Evolutionary conservation across 805 yeast genomes (phyloP).

Genomic region (Ogataea methanolica): DNA sequence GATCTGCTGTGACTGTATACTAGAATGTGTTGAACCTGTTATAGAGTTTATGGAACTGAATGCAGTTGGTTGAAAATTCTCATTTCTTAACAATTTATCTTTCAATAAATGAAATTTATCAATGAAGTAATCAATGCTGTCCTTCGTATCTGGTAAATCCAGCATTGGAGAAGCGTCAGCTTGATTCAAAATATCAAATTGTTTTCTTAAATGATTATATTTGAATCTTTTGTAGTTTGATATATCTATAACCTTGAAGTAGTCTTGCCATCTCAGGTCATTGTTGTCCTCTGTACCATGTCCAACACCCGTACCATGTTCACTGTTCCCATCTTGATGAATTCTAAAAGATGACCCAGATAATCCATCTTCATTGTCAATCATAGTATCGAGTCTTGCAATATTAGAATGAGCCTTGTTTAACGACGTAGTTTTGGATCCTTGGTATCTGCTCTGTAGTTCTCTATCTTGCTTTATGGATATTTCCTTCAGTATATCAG

Average conservation of each 20-base stretch:
- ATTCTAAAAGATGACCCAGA: slow-evolving; percentile 6
- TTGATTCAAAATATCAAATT: slow-evolving; percentile 39
- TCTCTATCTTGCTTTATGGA: slow-evolving; percentile 13
- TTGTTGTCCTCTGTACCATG: not conserved
- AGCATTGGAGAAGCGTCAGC: not conserved
- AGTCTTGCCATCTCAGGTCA: slow-evolving; percentile 63
- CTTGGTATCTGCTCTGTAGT: slow-evolving; percentile 9
- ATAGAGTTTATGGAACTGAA: slow-evolving; percentile 41
- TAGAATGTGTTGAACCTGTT: slow-evolving; percentile 21
- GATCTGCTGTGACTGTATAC: slow-evolving; percentile 32
- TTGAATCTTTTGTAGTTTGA: slow-evolving; percentile 57
- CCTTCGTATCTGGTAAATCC: slow-evolving; percentile 18
- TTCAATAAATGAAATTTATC: slow-evolving; percentile 57
- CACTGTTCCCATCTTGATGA: slow-evolving; percentile 7
- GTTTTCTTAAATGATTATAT: slow-evolving; percentile 60
- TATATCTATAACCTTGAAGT: slow-evolving; percentile 62
- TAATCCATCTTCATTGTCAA: not conserved
- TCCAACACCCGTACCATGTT: slow-evolving; percentile 53
- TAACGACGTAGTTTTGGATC: slow-evolving; percentile 2
- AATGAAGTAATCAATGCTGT: slow-evolving; percentile 39
- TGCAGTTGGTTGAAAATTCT: slow-evolving; percentile 56
- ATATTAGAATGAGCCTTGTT: not conserved
- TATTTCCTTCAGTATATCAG: slow-evolving; percentile 57
- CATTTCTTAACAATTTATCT: slow-evolving; percentile 75
- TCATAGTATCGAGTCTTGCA: slow-evolving; percentile 3